Conservation (phyloP, 495 filamentous ascomycete species). For the Hyphodiscus hymeniophilus region DNA sequence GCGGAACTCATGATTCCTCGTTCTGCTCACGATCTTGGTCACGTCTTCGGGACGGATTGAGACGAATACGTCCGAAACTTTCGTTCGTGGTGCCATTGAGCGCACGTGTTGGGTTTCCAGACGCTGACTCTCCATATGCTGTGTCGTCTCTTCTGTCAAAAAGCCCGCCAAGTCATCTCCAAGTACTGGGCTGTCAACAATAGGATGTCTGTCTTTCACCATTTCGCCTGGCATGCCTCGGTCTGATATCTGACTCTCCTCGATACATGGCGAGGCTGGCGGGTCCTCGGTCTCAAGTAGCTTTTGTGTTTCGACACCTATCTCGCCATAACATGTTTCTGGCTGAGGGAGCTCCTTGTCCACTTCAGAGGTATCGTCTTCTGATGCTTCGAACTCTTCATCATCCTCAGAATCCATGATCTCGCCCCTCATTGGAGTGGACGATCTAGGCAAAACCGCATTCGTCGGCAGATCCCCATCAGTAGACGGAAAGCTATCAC, state of each 20-base stretch:
- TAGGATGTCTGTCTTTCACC: conserved; percentile 22
- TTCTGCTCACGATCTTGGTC: conserved; percentile 30
- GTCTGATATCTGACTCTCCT: not conserved
- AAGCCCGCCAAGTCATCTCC: conserved; percentile 12
- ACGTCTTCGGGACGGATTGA: conserved; percentile 32
- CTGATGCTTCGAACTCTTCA: conserved; percentile 22
- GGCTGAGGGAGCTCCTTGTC: conserved; percentile 22
- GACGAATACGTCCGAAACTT: conserved; percentile 38
- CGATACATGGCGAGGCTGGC: not conserved
- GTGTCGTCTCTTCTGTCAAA: conserved; percentile 30
- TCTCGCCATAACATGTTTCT: conserved; percentile 28
- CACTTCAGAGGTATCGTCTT: conserved; percentile 7
- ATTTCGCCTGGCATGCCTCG: conserved; percentile 16
- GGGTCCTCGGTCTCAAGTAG: conserved; percentile 4
- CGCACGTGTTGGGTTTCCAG: conserved; percentile 34
- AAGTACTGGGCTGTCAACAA: not conserved
- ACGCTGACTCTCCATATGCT: conserved; percentile 41
- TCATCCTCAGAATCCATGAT: conserved; percentile 21
- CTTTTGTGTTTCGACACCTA: conserved; percentile 28
- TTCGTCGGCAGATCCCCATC: not conserved
- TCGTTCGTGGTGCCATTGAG: conserved; percentile 36
- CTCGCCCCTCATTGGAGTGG: conserved; percentile 16
- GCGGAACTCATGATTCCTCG: conserved; percentile 38
- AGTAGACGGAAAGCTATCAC: not conserved
- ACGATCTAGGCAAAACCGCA: not conserved